phyloP scores from a whole-genome alignment of 805 yeast species.

The Zygosaccharomyces rouxii region DNA sequence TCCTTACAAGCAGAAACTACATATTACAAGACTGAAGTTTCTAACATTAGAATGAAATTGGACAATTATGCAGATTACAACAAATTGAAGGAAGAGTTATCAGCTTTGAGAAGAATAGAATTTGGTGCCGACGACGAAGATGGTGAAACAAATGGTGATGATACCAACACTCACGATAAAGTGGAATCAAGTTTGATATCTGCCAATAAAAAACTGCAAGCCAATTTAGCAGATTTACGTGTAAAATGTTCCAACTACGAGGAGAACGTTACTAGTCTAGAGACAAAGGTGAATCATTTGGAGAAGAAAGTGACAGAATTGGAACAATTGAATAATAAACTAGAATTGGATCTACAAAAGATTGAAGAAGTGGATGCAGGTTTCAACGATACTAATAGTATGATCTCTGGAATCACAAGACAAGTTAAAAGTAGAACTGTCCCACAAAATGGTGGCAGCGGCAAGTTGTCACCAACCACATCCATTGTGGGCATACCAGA shows the following conservation, averaged over 20 bases:
- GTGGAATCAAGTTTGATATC: constrained; percentile 60
- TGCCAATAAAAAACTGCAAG: constrained; percentile 68
- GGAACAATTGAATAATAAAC: constrained; percentile 47
- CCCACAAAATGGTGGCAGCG: constrained; percentile 16
- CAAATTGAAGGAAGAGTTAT: constrained; percentile 71
- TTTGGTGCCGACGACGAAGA: constrained; percentile 52
- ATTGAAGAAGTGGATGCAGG: constrained; percentile 44
- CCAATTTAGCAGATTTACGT: constrained; percentile 63
- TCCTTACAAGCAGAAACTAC: constrained; percentile 43
- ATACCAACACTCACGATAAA: constrained; percentile 26
- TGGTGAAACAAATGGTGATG: constrained; percentile 28
- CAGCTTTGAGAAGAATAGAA: constrained; percentile 66
- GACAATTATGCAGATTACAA: constrained; percentile 64
- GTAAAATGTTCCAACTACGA: constrained; percentile 49
- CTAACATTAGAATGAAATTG: constrained; percentile 46
- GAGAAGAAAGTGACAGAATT: constrained; percentile 41
- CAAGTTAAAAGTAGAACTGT: constrained; percentile 32
- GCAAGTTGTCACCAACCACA: constrained; percentile 47
- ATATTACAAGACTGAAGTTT: constrained; percentile 48
- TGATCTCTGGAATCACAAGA: constrained; percentile 56
- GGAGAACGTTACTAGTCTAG: constrained; percentile 40
- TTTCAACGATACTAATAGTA: constrained; percentile 51
- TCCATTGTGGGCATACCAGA: constrained; percentile 46
- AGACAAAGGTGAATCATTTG: constrained; percentile 34
- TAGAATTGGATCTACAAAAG: constrained; percentile 70